Base-by-base conservation (phyloP, 805 yeast species). In the Saturnispora sekii region DNA sequence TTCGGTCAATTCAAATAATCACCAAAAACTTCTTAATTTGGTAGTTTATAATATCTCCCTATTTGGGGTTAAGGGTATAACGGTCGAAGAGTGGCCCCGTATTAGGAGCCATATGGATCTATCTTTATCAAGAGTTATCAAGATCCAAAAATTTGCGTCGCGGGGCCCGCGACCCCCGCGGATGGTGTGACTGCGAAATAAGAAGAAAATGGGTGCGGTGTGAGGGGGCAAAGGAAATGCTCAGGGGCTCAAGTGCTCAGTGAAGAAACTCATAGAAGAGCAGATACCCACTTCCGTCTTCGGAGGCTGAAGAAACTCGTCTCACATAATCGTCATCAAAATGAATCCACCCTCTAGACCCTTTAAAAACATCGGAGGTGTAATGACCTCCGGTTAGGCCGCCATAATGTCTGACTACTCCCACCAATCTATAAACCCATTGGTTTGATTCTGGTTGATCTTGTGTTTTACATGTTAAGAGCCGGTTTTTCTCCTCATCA, bases 301-400 rank as follows among this genome's bases (percentile, higher is more conserved):
- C 49, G 2, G 35, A 36, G 8, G 2, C n/a, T n/a, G 14, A 41
- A 10, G 41, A 40, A n/a, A 41, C 18, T 9, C 34, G 16, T 6
- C 36, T 30, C 0, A 43, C 32, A 5, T 43, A 38, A 12, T 48
- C 49, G 41, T 48, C 51, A 33, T 48, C 51, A 41, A 48, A 48
- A 12, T 40, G 40, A 12, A 46, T 14, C 51, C 51, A 48, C 16
- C 18, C 21, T 4, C 21, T 32, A 10, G 7, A 34, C 5, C 42
- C 21, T 11, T 39, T 39, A 2, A 16, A 11, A 10, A 41, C 45
- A 35, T 32, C 45, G 14, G 51, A 12, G 2, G 33, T 89, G 62
- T 89, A 89, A 62, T 89, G 97, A 0, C 97, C 97, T 8, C 89
- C 84, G 35, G 79, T 74, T 33, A 89, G 68, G 34, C 83, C 79